Evolutionary conservation across 257 asterid genomes (phyloP).

Genomic region (Thymus mandschuricus): DNA sequence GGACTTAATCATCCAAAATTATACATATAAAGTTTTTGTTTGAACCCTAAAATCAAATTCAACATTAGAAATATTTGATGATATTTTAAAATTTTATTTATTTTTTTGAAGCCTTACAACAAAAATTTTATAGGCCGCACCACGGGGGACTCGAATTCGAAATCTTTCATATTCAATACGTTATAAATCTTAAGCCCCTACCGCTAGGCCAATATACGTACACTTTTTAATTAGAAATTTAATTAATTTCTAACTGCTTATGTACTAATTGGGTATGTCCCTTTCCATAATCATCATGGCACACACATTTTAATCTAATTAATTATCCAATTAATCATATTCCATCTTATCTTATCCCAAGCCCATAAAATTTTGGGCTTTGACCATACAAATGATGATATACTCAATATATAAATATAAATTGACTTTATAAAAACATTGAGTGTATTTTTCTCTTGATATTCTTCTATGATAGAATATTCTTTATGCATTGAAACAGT

Average conservation of each 20-base stretch:
- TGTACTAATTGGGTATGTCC: constrained; percentile 20
- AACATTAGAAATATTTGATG: background rate
- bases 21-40: too few relatives aligned
- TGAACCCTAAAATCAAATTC: background rate
- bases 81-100: too few relatives aligned
- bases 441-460: background rate
- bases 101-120: too few relatives aligned
- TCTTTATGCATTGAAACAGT: too few relatives aligned
- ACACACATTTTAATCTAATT: background rate
- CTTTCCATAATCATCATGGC: constrained; percentile 19
- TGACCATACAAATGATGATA: background rate
- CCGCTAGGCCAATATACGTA: too few relatives aligned
- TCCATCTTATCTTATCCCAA: background rate
- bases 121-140: too few relatives aligned
- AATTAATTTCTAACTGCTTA: constrained; percentile 1
- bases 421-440: background rate
- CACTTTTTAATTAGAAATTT: too few relatives aligned
- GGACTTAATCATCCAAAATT: constrained; percentile 2
- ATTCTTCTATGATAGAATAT: background rate
- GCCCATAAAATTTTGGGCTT: background rate
- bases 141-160: too few relatives aligned
- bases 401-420: background rate
- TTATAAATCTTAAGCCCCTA: too few relatives aligned
- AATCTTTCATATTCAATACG: too few relatives aligned
- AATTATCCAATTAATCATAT: too few relatives aligned